These are phyloP conservation scores for Amaranthus tricolor DNA, from an alignment of 179 eudicot species.

Conservation along the genomic window DNA sequence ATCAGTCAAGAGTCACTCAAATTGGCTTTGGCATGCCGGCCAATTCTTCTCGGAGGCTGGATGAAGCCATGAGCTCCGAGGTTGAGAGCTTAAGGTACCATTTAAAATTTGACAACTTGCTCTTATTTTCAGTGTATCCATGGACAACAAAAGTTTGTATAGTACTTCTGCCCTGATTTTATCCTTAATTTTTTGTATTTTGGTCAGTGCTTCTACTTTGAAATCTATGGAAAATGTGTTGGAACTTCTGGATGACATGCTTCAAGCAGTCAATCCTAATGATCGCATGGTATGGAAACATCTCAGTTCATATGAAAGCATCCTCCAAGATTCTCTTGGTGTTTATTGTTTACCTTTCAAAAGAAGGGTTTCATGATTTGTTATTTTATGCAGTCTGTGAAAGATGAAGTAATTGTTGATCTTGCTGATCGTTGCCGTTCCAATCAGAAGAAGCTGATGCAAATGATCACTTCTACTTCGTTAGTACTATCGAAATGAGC, in stretches of 20 bases:
- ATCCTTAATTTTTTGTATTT: conserved; percentile 3
- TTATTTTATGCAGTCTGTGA: conserved; percentile 57
- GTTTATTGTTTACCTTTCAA: neutral
- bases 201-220: conserved; percentile 49
- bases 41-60: conserved; percentile 73
- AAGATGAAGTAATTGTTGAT: conserved; percentile 85
- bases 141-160: neutral
- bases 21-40: conserved; percentile 78
- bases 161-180: neutral
- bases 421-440: conserved; percentile 79
- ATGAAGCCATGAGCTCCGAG: conserved; percentile 89
- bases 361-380: conserved; percentile 1
- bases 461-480: conserved; percentile 72
- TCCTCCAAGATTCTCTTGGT: neutral
- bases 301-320: neutral
- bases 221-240: conserved; percentile 67
- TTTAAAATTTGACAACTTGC: conserved; percentile 5
- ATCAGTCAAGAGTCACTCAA: conserved; percentile 49
- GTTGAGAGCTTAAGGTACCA: conserved; percentile 64
- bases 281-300: conserved; percentile 62
- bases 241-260: conserved; percentile 81
- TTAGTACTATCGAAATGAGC: conserved; percentile 27
- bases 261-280: conserved; percentile 76
- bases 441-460: conserved; percentile 91
- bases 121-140: conserved; percentile 8